Evolutionary conservation across 345 rosid genomes (phyloP).

Genomic region (Erucastrum elatum): DNA sequence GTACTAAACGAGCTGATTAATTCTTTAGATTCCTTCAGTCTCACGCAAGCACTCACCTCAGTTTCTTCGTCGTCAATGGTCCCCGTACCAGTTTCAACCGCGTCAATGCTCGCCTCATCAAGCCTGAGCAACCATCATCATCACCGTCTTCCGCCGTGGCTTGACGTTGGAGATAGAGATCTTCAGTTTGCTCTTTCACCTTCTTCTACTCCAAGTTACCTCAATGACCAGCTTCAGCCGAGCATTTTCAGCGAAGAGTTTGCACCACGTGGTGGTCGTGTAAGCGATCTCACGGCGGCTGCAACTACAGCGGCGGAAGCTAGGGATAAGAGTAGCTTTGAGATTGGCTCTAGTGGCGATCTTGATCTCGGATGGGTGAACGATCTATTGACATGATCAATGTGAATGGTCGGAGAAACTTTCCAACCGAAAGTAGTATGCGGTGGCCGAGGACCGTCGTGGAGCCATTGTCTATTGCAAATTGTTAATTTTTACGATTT

Average conservation of each 20-base stretch:
- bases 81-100: slow-evolving; percentile 20
- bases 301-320: slow-evolving; percentile 23
- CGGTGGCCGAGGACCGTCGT: slow-evolving; percentile 14
- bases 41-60: slow-evolving; percentile 37
- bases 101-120: slow-evolving; percentile 22
- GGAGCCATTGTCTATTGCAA: slow-evolving; percentile 10
- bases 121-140: neutral
- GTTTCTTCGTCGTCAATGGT: slow-evolving; percentile 23
- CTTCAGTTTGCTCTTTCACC: slow-evolving; percentile 54
- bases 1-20: slow-evolving; percentile 54
- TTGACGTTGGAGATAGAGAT: slow-evolving; percentile 46
- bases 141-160: slow-evolving; percentile 46
- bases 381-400: slow-evolving; percentile 67
- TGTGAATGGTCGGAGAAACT: neutral
- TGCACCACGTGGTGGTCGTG: slow-evolving; percentile 27
- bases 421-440: neutral
- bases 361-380: slow-evolving; percentile 94
- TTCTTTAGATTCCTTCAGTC: slow-evolving; percentile 54
- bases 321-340: slow-evolving; percentile 25
- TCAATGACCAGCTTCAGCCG: slow-evolving; percentile 1
- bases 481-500: slow-evolving; percentile 1
- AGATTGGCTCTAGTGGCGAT: slow-evolving; percentile 40
- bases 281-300: slow-evolving; percentile 22
- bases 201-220: slow-evolving; percentile 50
- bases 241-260: slow-evolving; percentile 26